Base-by-base conservation (phyloP, 768 basidiomycete genomes). In the Boletus sensibilis region DNA sequence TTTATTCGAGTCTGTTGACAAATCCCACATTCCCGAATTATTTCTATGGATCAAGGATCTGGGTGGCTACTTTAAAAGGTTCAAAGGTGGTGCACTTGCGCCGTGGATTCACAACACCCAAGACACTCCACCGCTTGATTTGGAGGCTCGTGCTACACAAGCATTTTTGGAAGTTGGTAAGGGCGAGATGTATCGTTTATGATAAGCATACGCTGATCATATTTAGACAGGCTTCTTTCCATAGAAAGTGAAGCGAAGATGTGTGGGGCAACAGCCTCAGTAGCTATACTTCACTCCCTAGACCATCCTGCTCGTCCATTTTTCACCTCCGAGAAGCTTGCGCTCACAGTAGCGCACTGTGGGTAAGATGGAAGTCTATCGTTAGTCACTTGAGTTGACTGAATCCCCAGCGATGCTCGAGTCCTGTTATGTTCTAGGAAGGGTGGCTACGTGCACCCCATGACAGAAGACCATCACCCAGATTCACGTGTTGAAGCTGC, bases 381-480 rank as follows among this genome's bases (percentile, higher is more conserved):
- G 27, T 52, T n/a, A 21, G 44, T 37, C 44, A 49, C 47, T 49
- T 23, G 42, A 40, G 52, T 46, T 64, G 37, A 65, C 61, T 23
- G 52, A 57, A 7, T 34, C 21, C 31, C 41, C 62, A 95, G 94
- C 6, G 95, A 98, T 71, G 96, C 95, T 2, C 84, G 93, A 37
- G 91, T 94, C 5, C 70, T 98, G 13, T 74, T 99, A 39, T 92
- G 92, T 56, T 79, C 87, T 7, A 85, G 86, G 0, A 74, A 86
- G 20, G 83, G 81, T 31, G 94, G 94, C 1, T 74, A 78, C 43
- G 91, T 87, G n/a, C 75, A 81, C 44, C 82, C 92, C 2, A 90
- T 98, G 82, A 97, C 97, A 0, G 93, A 98, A 74, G 87, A 84
- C 29, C 97, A 99, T 68, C 96, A 98, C 69, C 89, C 94, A n/a